phyloP scores from a whole-genome alignment of 2,329 filamentous ascomycete genomes.

The Gyromitra esculenta region DNA sequence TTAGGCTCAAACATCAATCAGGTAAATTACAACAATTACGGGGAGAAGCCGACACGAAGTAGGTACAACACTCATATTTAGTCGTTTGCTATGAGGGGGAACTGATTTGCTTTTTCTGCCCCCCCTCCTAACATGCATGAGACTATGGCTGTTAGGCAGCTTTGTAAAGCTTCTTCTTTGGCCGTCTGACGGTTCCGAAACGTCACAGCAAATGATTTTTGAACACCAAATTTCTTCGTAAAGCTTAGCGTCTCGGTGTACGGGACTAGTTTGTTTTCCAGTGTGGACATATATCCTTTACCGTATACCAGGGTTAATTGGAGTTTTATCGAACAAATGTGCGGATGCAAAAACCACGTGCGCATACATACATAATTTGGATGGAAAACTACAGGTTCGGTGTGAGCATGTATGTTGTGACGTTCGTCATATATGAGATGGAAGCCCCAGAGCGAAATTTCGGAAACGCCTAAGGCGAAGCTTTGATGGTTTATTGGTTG shows the following conservation, averaged over 20 bases:
- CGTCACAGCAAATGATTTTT: background rate
- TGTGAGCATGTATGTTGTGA: background rate
- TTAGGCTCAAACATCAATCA: background rate
- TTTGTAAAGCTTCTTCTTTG: background rate
- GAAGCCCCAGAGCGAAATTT: conserved; percentile 6
- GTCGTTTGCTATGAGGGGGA: background rate
- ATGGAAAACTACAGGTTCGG: conserved; percentile 2
- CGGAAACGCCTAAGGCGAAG: conserved; percentile 1
- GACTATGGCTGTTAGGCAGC: conserved; percentile 5
- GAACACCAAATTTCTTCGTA: background rate
- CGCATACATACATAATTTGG: conserved; percentile 7
- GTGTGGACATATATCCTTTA: background rate
- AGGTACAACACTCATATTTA: background rate
- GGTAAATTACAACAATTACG: background rate
- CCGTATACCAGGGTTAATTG: conserved; percentile 20
- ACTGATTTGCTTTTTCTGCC: conserved; percentile 1
- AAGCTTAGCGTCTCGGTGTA: background rate
- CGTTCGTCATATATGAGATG: conserved; percentile 3
- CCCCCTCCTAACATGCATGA: conserved; percentile 3
- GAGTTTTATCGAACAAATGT: conserved; percentile 12
- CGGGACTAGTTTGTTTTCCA: background rate
- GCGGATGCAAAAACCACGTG: conserved; percentile 18
- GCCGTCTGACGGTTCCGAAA: background rate
- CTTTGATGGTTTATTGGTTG: conserved; percentile 1
- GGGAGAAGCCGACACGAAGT: background rate